Evolutionary conservation across 805 yeast genomes (phyloP).

Genomic region (Yamadazyma philogaea): DNA sequence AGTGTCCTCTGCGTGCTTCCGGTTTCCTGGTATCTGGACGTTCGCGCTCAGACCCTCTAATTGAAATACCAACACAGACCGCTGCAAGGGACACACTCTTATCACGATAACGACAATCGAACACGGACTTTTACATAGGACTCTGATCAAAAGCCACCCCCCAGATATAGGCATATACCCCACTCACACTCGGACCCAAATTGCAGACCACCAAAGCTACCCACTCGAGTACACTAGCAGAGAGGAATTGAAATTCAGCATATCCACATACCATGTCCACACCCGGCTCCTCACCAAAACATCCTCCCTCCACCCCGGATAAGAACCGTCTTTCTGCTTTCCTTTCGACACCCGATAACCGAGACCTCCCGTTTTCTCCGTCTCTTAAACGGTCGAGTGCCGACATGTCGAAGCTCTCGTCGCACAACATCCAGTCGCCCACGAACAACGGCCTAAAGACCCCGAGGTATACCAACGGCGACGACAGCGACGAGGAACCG

Average conservation of each 20-base stretch:
- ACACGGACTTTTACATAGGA: too few relatives aligned
- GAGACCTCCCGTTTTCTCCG: slow-evolving; percentile 36
- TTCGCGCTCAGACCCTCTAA: not conserved
- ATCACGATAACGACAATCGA: too few relatives aligned
- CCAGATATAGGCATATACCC: too few relatives aligned
- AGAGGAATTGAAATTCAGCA: too few relatives aligned
- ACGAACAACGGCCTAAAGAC: slow-evolving; percentile 28
- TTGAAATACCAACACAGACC: not conserved
- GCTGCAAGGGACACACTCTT: not conserved
- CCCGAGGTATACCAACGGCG: slow-evolving; percentile 32
- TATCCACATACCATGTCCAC: slow-evolving; percentile 19
- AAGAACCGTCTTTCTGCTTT: slow-evolving; percentile 28
- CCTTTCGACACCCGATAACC: slow-evolving; percentile 38
- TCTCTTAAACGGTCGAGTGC: slow-evolving; percentile 34
- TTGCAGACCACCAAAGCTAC: too few relatives aligned
- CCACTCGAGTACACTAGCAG: too few relatives aligned
- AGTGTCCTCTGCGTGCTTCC: not conserved
- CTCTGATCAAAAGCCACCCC: too few relatives aligned
- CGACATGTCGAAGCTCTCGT: slow-evolving; percentile 34
- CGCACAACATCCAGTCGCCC: slow-evolving; percentile 26
- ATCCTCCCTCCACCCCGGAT: slow-evolving; percentile 31
- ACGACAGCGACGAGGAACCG: slow-evolving; percentile 22
- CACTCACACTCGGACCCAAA: too few relatives aligned
- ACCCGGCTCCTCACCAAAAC: slow-evolving; percentile 35
- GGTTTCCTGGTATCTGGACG: not conserved